A percentile compares a stretch with the other conserved stretches of the same genome.
Evolutionary conservation across 495 filamentous ascomycete species (phyloP).

Genomic region (Xylaria longipes): DNA sequence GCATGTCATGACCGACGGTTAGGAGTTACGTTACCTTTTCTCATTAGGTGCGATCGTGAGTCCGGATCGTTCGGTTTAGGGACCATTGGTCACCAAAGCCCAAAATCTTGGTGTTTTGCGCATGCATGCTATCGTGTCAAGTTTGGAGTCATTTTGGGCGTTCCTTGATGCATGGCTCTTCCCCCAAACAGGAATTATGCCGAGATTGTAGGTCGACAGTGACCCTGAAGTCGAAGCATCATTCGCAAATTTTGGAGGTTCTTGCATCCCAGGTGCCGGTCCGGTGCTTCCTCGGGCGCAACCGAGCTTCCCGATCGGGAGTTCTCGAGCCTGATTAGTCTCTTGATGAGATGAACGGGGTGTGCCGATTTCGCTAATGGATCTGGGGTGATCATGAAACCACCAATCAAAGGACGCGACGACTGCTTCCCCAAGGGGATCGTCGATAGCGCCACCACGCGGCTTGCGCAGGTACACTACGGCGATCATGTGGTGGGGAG

Average conservation of each 20-base stretch:
- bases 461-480: constrained; percentile 28
- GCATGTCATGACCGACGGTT: constrained; percentile 7
- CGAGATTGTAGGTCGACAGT: constrained; percentile 5
- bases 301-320: constrained; percentile 37
- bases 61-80: neutral
- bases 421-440: neutral
- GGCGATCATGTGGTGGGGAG: constrained; percentile 23
- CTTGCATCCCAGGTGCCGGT: constrained; percentile 21
- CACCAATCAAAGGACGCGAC: constrained; percentile 14
- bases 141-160: neutral
- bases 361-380: constrained; percentile 2
- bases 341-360: constrained; percentile 24
- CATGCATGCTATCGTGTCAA: neutral
- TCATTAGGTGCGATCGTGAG: neutral
- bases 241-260: neutral
- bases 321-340: constrained; percentile 14
- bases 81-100: neutral
- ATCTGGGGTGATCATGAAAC: neutral
- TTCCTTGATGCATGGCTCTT: neutral
- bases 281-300: constrained; percentile 41
- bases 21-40: constrained; percentile 19
- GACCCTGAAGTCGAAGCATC: neutral
- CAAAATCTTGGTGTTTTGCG: neutral
- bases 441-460: constrained; percentile 18
- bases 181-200: constrained; percentile 12